A percentile compares a stretch with the other conserved stretches of the same genome.
These are phyloP conservation scores for Calophaca sinica DNA, from an alignment of 306 rosid genomes.

Conservation along the genomic window DNA sequence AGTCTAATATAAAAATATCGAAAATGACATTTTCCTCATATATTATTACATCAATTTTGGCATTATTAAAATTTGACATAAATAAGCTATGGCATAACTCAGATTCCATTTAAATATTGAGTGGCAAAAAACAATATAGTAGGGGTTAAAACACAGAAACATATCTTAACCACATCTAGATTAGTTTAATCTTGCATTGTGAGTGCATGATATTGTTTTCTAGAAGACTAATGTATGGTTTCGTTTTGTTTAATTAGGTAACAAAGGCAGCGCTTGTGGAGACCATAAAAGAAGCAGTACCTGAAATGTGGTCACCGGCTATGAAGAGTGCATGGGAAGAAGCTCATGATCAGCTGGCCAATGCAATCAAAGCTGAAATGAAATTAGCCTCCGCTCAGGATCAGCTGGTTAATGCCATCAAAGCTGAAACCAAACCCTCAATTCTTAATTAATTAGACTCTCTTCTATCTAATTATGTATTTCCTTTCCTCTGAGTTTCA, in stretches of 20 bases:
- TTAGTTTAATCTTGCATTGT: too few species aligned
- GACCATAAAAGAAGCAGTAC: conserved; percentile 75
- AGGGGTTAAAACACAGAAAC: neutral
- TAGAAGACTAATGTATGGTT: neutral
- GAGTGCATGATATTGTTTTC: neutral
- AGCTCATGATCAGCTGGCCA: conserved; percentile 81
- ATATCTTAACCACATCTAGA: too few species aligned
- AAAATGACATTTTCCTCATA: neutral
- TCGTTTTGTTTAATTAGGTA: conserved; percentile 53
- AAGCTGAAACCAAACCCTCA: too few species aligned
- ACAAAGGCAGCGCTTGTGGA: conserved; percentile 74
- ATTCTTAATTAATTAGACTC: too few species aligned
- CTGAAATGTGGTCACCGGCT: conserved; percentile 76
- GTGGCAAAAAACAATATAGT: neutral
- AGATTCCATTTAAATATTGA: neutral
- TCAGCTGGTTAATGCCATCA: conserved; percentile 52
- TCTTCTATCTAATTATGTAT: too few species aligned
- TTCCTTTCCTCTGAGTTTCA: neutral
- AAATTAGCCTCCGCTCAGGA: conserved; percentile 67
- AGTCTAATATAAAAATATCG: neutral
- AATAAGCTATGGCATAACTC: neutral
- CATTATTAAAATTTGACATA: too few species aligned
- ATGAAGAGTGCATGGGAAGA: conserved; percentile 85
- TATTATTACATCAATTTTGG: too few species aligned
- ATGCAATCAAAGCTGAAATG: conserved; percentile 80